Evolutionary conservation across 257 asterid genomes (phyloP).

Genomic region (Schizonepeta tenuifolia): DNA sequence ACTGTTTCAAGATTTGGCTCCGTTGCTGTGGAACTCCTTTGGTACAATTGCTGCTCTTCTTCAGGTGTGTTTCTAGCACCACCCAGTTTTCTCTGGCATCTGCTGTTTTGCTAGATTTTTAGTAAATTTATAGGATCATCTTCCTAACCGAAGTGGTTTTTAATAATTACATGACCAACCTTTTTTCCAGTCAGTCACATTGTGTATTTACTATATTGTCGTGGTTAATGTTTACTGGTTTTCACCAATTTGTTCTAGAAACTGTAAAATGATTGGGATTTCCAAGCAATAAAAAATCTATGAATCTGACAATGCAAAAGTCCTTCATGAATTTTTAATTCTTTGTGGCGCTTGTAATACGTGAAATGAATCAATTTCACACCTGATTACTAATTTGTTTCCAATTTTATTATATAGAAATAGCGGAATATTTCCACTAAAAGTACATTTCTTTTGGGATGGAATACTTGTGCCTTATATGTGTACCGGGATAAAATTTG

Average conservation of each 20-base stretch:
- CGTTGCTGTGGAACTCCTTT: constrained; percentile 79
- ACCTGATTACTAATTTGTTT: neutral
- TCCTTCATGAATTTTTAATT: neutral
- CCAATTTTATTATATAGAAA: neutral
- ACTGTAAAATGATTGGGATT: neutral
- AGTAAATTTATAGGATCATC: neutral
- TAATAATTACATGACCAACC: neutral
- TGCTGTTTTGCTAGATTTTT: constrained; percentile 4
- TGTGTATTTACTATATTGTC: neutral
- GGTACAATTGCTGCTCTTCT: constrained; percentile 88
- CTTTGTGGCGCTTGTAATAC: neutral
- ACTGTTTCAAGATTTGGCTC: constrained; percentile 77
- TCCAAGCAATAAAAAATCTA: neutral
- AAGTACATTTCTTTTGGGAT: constrained; percentile 7
- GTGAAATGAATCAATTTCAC: neutral
- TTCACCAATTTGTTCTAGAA: neutral
- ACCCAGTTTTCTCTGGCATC: neutral
- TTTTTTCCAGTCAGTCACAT: neutral
- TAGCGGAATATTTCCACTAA: neutral
- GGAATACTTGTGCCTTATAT: constrained; percentile 14
- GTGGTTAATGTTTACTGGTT: neutral
- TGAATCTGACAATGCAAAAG: constrained; percentile 1
- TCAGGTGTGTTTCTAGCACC: constrained; percentile 55
- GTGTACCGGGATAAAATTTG: neutral
- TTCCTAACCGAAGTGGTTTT: neutral